Conservation (phyloP, 2,329 filamentous ascomycete genomes). For the Trichoderma citrinoviride region DNA sequence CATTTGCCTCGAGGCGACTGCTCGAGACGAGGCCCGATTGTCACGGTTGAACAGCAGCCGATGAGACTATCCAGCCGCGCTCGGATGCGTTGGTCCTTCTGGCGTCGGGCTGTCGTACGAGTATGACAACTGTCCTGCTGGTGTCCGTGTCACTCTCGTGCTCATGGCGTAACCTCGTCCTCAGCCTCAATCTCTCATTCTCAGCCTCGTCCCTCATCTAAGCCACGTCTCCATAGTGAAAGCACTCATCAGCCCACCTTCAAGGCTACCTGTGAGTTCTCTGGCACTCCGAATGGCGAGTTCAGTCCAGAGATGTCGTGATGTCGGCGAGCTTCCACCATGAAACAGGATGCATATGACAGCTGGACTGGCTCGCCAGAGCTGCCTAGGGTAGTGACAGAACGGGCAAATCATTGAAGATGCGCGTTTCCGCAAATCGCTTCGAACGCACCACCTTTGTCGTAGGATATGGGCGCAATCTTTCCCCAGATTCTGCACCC, state of each 20-base stretch:
- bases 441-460: too few species aligned
- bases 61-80: not conserved
- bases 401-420: too few species aligned
- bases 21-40: slow-evolving; percentile 1
- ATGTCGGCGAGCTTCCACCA: too few species aligned
- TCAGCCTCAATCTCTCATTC: not conserved
- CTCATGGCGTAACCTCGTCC: not conserved
- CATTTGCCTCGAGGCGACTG: not conserved
- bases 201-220: not conserved
- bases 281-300: too few species aligned
- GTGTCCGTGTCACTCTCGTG: not conserved
- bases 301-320: too few species aligned
- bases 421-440: too few species aligned
- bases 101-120: not conserved
- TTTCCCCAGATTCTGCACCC: not conserved
- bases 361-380: too few species aligned
- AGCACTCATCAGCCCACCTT: not conserved
- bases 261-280: too few species aligned
- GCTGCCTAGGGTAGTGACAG: too few species aligned
- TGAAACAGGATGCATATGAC: too few species aligned
- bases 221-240: not conserved
- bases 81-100: not conserved
- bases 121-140: not conserved
- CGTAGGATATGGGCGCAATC: not conserved
- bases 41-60: not conserved